Evolutionary conservation across 306 rosid species (phyloP).

Genomic region (Myrica gale): DNA sequence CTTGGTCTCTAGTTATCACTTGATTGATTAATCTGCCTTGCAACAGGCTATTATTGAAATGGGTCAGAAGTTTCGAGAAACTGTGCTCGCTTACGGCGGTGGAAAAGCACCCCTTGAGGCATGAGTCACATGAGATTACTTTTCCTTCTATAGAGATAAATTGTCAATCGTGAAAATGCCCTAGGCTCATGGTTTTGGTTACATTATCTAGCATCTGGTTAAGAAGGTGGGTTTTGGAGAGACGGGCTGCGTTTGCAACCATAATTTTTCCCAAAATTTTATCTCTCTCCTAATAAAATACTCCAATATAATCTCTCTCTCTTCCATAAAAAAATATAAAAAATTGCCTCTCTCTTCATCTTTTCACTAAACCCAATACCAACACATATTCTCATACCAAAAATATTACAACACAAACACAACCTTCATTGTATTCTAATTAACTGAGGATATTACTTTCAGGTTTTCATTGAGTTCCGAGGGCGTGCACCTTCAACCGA

Average conservation of each 20-base stretch:
- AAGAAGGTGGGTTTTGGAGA: not conserved
- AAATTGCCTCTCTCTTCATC: too few relatives aligned
- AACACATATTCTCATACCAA: too few relatives aligned
- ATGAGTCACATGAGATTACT: not conserved
- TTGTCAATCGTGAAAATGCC: not conserved
- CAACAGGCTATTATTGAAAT: slow-evolving; percentile 78
- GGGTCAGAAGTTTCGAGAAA: slow-evolving; percentile 77
- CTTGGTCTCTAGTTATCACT: not conserved
- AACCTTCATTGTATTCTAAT: not conserved
- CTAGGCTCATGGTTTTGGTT: too few relatives aligned
- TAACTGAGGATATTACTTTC: slow-evolving; percentile 12
- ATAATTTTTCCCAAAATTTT: too few relatives aligned
- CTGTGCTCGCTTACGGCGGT: slow-evolving; percentile 92
- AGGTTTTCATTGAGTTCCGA: slow-evolving; percentile 85
- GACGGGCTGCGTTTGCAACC: too few relatives aligned
- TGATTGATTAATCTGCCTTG: slow-evolving; percentile 16
- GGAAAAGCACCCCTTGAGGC: slow-evolving; percentile 81
- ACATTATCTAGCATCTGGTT: not conserved
- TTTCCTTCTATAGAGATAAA: not conserved
- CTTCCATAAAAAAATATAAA: too few relatives aligned
- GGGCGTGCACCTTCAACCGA: slow-evolving; percentile 93
- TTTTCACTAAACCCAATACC: too few relatives aligned
- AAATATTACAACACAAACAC: too few relatives aligned
- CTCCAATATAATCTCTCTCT: too few relatives aligned
- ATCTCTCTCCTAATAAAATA: too few relatives aligned